These are phyloP conservation scores for Candida coquimbonensis DNA, from an alignment of 805 yeast genomes.

Conservation along the genomic window DNA sequence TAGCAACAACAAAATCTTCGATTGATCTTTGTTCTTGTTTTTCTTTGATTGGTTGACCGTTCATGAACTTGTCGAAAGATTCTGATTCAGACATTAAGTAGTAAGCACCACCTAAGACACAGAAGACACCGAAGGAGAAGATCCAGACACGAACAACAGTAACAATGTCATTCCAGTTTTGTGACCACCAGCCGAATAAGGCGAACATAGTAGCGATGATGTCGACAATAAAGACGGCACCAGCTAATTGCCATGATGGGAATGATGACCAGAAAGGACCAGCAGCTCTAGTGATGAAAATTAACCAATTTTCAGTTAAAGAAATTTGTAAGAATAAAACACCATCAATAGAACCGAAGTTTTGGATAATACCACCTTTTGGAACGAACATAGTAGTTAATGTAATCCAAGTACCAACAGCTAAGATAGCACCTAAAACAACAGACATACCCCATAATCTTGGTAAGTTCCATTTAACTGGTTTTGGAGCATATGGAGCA, in stretches of 20 bases:
- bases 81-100: conserved; percentile 82
- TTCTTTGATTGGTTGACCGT: conserved; percentile 66
- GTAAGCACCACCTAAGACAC: conserved; percentile 94
- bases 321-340: conserved; percentile 90
- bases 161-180: conserved; percentile 94
- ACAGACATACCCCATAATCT: conserved; percentile 97
- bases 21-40: conserved; percentile 55
- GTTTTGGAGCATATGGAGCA: conserved; percentile 89
- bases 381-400: conserved; percentile 88
- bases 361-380: conserved; percentile 91
- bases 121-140: conserved; percentile 96
- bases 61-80: conserved; percentile 75
- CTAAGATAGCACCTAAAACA: conserved; percentile 77
- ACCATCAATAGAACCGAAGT: conserved; percentile 93
- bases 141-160: conserved; percentile 92
- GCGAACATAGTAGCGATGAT: conserved; percentile 88
- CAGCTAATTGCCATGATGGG: conserved; percentile 95
- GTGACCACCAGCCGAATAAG: conserved; percentile 96
- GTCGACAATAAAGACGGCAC: conserved; percentile 89
- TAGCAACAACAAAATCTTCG: conserved; percentile 79
- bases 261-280: conserved; percentile 98
- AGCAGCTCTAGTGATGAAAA: conserved; percentile 92
- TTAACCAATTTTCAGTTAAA: conserved; percentile 94
- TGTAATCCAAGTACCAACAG: conserved; percentile 91
- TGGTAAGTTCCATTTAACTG: conserved; percentile 96